Percentiles rank a stretch among this genome's conserved stretches.
These are phyloP conservation scores for Vanrija pseudolonga DNA, from an alignment of 1,284 basidiomycete species.

Conservation along the genomic window DNA sequence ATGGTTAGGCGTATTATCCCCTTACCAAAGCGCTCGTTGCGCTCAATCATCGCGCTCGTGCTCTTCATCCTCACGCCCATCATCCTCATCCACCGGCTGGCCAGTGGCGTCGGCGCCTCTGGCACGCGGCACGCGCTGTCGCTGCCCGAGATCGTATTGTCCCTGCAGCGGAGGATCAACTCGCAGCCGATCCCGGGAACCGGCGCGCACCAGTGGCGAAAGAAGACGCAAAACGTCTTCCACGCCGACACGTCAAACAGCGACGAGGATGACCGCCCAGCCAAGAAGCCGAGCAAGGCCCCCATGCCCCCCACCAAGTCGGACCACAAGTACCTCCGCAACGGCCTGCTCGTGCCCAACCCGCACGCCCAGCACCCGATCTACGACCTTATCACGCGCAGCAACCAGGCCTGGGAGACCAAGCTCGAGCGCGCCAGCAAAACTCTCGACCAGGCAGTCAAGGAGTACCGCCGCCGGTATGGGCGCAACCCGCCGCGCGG, in stretches of 20 bases:
- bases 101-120: conserved; percentile 43
- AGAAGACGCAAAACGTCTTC: no score
- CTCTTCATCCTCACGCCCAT: conserved; percentile 21
- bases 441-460: conserved; percentile 47
- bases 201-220: no score
- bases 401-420: conserved; percentile 44
- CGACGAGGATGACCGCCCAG: background rate
- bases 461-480: conserved; percentile 49
- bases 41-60: conserved; percentile 19
- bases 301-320: background rate
- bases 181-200: no score
- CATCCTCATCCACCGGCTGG: conserved; percentile 16
- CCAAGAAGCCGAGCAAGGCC: background rate
- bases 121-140: no score
- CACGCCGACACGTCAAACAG: no score
- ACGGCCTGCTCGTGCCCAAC: conserved; percentile 40
- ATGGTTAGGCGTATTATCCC: conserved; percentile 10
- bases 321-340: conserved; percentile 29
- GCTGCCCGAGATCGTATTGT: no score
- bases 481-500: conserved; percentile 44
- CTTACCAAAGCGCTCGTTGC: conserved; percentile 23
- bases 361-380: conserved; percentile 45
- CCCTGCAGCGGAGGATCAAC: no score
- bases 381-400: conserved; percentile 45
- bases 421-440: conserved; percentile 47